phyloP scores from a whole-genome alignment of 2,329 filamentous ascomycete genomes.

The Myriangium duriaei region DNA sequence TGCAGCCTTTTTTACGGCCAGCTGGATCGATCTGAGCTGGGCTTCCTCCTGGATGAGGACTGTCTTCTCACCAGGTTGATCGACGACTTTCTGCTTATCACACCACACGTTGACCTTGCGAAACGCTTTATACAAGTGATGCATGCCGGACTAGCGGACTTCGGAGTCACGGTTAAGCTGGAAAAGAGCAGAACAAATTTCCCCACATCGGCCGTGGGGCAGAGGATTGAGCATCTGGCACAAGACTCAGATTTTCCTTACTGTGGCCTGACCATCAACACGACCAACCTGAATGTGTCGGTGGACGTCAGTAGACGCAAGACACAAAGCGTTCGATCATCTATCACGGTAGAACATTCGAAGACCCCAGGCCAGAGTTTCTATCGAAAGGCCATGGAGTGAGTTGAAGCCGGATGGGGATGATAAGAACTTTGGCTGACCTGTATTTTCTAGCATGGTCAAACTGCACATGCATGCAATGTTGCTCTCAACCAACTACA shows the following conservation, averaged over 20 bases:
- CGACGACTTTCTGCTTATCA: constrained; percentile 89
- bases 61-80: constrained; percentile 69
- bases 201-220: constrained; percentile 46
- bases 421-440: constrained; percentile 10
- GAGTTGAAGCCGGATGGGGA: constrained; percentile 30
- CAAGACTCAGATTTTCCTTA: constrained; percentile 58
- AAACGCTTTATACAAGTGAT: constrained; percentile 63
- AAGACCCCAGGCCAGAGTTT: constrained; percentile 65
- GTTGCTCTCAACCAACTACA: constrained; percentile 71
- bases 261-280: constrained; percentile 71
- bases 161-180: constrained; percentile 66
- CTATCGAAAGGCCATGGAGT: constrained; percentile 60
- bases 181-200: constrained; percentile 82
- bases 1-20: constrained; percentile 96
- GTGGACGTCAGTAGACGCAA: constrained; percentile 50
- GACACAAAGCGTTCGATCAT: constrained; percentile 46
- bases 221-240: constrained; percentile 35
- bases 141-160: constrained; percentile 65
- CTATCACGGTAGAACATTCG: constrained; percentile 66
- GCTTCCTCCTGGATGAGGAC: constrained; percentile 44
- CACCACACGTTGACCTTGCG: constrained; percentile 54
- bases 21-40: constrained; percentile 57
- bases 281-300: constrained; percentile 57
- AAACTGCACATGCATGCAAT: constrained; percentile 76
- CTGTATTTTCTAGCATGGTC: constrained; percentile 40